Conservation (phyloP, 495 filamentous ascomycete species). For the Tetracladium setigerum region DNA sequence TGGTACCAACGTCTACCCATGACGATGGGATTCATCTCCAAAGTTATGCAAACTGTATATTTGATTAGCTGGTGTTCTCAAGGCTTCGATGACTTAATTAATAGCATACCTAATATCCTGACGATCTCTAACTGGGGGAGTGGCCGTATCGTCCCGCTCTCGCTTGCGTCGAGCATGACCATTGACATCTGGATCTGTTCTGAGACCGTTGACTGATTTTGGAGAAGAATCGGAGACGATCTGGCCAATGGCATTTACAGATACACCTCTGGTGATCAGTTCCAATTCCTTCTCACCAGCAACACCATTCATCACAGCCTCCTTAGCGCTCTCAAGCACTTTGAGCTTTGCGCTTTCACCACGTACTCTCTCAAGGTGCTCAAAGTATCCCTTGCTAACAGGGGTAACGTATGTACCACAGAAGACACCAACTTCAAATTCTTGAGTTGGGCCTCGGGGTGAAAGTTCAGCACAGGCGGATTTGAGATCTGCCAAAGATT, state of each 20-base stretch:
- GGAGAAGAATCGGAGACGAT: conserved; percentile 10
- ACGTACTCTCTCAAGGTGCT: conserved; percentile 69
- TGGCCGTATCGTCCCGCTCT: conserved; percentile 14
- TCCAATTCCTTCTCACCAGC: conserved; percentile 54
- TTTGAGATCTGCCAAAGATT: conserved; percentile 76
- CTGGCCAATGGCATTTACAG: conserved; percentile 48
- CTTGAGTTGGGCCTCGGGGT: conserved; percentile 33
- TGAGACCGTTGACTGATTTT: conserved; percentile 7
- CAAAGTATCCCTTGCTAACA: conserved; percentile 77
- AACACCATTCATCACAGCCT: conserved; percentile 59
- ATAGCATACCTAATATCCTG: conserved; percentile 23
- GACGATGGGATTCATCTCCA: conserved; percentile 16
- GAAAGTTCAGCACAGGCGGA: conserved; percentile 68
- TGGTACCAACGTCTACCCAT: conserved; percentile 5
- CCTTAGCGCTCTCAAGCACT: conserved; percentile 58
- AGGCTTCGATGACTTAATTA: not conserved
- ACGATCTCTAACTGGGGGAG: conserved; percentile 20
- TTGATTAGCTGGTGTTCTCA: not conserved
- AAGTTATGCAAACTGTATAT: conserved; percentile 19
- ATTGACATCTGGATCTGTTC: conserved; percentile 4
- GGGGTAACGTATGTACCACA: conserved; percentile 85
- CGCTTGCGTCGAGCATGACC: conserved; percentile 14
- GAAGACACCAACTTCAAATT: conserved; percentile 96
- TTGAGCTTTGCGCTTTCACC: conserved; percentile 69
- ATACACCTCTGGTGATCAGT: conserved; percentile 55